Conservation (phyloP, 2,329 filamentous ascomycete genomes). For the Paracoccidioides brasiliensis region DNA sequence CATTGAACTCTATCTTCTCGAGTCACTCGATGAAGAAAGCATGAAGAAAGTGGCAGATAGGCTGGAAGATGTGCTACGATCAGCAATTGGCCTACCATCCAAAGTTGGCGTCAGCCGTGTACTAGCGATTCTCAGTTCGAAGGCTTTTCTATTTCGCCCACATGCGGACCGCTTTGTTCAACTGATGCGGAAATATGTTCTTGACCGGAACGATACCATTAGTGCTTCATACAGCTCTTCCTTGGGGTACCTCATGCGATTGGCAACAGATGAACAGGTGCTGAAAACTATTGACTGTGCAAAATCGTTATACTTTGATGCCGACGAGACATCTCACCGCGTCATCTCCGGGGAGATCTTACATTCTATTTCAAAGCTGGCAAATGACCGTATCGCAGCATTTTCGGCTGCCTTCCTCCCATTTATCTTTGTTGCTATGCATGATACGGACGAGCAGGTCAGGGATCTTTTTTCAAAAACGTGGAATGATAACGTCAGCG, state of each 20-base stretch:
- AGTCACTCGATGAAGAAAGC: slow-evolving; percentile 64
- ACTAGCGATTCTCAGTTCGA: slow-evolving; percentile 70
- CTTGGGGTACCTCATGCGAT: slow-evolving; percentile 67
- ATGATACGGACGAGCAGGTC: slow-evolving; percentile 72
- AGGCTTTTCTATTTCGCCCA: slow-evolving; percentile 58
- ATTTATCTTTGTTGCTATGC: slow-evolving; percentile 75
- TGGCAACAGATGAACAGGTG: slow-evolving; percentile 47
- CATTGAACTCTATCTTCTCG: slow-evolving; percentile 68
- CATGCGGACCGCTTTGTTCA: slow-evolving; percentile 65
- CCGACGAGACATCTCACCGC: slow-evolving; percentile 63
- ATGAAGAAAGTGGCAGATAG: slow-evolving; percentile 61
- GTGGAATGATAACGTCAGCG: slow-evolving; percentile 85
- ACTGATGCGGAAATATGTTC: slow-evolving; percentile 63
- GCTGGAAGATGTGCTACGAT: slow-evolving; percentile 69
- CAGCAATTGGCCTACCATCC: slow-evolving; percentile 77
- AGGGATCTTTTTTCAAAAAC: slow-evolving; percentile 68
- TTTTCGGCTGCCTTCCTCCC: slow-evolving; percentile 66
- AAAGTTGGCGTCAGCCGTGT: slow-evolving; percentile 85
- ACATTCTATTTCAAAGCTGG: slow-evolving; percentile 68
- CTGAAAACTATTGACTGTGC: slow-evolving; percentile 42
- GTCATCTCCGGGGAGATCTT: slow-evolving; percentile 73
- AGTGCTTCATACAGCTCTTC: slow-evolving; percentile 78
- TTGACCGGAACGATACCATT: slow-evolving; percentile 90
- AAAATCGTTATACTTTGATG: slow-evolving; percentile 63
- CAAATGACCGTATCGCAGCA: slow-evolving; percentile 73